Base-by-base conservation (phyloP, 2,329 filamentous ascomycete species). In the Curvularia spicifera region DNA sequence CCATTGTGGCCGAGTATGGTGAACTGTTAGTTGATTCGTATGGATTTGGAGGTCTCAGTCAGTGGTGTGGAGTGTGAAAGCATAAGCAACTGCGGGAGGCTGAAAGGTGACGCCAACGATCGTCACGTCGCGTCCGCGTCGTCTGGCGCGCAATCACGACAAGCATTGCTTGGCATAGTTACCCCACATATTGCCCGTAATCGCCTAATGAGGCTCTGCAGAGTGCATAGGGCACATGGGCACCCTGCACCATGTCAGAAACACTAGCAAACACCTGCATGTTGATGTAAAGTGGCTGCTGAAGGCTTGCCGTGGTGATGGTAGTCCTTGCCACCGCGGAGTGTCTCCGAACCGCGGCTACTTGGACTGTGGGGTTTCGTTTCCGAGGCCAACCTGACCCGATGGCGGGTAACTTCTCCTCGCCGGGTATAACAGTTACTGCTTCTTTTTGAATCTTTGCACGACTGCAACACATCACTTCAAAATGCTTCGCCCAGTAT, bases 401-500 rank as follows among this genome's bases (percentile, higher is more conserved):
- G 58, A 62, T 60, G 45, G 50, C 33, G 50, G 28, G 54, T 40
- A 54, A 48, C 57, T 35, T 53, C 18, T 44, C 43, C 33, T 40
- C 42, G 10, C 28, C 35, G 31, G 18, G 42, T 53, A 54, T 48
- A 31, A 61, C 24, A 46, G 28, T 35, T 35, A 24, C 39, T 29
- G n/a, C 31, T 58, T 35, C 42, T 55, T 50, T 44, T 40, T 22
- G 15, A 33, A 7, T 33, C 9, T 22, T 29, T 55, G 22, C 22
- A 39, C 24, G 48, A 42, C 37, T 40, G 12, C 40, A n/a, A 28
- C 31, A 31, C 18, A 45, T 45, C 22, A 40, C 26, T 18, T 42
- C 56, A 70, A 43, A 10, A 83, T 83, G 81, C 79, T 81, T 67
- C 79, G 76, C 70, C 74, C 78, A 40, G 58, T 79, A 31, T 73